These are phyloP conservation scores for Plasmodium malariae DNA, from an alignment of 169 alveolate genomes.

Conservation along the genomic window DNA sequence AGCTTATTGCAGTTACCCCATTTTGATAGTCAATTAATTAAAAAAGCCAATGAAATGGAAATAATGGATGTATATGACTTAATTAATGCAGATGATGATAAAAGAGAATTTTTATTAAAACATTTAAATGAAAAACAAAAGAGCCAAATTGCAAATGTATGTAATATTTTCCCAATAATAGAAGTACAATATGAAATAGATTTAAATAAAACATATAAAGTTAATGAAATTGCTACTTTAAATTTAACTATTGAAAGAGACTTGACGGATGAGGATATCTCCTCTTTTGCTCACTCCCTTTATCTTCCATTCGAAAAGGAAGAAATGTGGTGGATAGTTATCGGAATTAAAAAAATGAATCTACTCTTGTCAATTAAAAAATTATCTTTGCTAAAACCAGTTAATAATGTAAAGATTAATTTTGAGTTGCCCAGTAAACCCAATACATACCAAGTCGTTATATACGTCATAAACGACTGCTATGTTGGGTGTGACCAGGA, in stretches of 20 bases:
- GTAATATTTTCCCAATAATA: slow-evolving; percentile 92
- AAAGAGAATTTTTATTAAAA: slow-evolving; percentile 89
- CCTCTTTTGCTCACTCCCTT: slow-evolving; percentile 92
- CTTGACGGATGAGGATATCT: slow-evolving; percentile 86
- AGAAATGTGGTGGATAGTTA: slow-evolving; percentile 99
- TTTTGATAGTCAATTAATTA: slow-evolving; percentile 87
- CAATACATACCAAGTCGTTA: slow-evolving; percentile 84
- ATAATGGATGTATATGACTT: slow-evolving; percentile 95
- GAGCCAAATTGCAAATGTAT: slow-evolving; percentile 88
- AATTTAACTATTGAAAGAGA: slow-evolving; percentile 76
- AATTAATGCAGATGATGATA: slow-evolving; percentile 96
- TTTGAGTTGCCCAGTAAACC: slow-evolving; percentile 89
- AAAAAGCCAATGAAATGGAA: slow-evolving; percentile 87
- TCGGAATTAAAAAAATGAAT: slow-evolving; percentile 93
- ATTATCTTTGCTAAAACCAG: slow-evolving; percentile 80
- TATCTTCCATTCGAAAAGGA: slow-evolving; percentile 96
- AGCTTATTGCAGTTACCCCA: slow-evolving; percentile 95
- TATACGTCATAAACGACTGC: slow-evolving; percentile 88
- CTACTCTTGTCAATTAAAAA: slow-evolving; percentile 92
- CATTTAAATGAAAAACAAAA: slow-evolving; percentile 88
- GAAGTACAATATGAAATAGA: slow-evolving; percentile 84
- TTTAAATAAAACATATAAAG: slow-evolving; percentile 78
- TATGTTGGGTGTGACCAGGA: slow-evolving; percentile 90
- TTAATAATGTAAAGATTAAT: slow-evolving; percentile 80
- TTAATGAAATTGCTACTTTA: slow-evolving; percentile 36